Evolutionary conservation across 2,329 filamentous ascomycete genomes (phyloP), one percentile per base, ranked within the genome.

Genomic region (Penicillium brasilianum): DNA sequence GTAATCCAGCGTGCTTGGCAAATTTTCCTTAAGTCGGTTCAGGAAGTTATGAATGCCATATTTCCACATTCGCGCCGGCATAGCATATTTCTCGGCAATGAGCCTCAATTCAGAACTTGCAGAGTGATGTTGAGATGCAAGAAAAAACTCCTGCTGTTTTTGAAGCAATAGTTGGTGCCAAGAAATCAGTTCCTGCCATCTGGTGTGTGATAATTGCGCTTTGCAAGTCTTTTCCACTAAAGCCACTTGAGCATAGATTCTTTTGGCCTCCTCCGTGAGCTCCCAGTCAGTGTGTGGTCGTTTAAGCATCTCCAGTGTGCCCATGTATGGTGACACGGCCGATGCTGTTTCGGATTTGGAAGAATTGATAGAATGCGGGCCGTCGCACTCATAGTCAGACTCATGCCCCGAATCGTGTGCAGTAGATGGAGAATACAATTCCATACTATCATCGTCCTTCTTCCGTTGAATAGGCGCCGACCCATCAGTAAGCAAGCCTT

Each of bases 51-150:
- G 8, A 3, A 98, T 97, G 0, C 91, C 94, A 68, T 96, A 91
- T 0, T 92, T 84, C 95, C 94, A 98, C 91, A 98, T 95, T 0
- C 93, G 82, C 0, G 92, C 92, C 0, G 93, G 93, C 92, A 98
- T 97, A 0, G 88, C 87, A 67, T 97, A 97, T 62, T 95, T 94
- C 0, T 85, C 84, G 0, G 93, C 89, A 0, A 97, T 76, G 0
- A 2, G 2, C 32, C 86, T 83, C 0, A 98, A 74, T 0, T 88
- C 86, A 0, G 83, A 82, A 22, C 84, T 90, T 0, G 92, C 91
- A 0, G 88, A 90, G 0, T 92, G 93, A 71, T 97, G 93, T 67
- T 97, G 93, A 0, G 87, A 91, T 0, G 93, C 93, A 0, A 97
- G 80, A 59, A 97, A 93, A 69, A 94, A 94, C 63, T 94, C 91